Conservation (phyloP, 208 protist species). For the Trypanosoma avium region DNA sequence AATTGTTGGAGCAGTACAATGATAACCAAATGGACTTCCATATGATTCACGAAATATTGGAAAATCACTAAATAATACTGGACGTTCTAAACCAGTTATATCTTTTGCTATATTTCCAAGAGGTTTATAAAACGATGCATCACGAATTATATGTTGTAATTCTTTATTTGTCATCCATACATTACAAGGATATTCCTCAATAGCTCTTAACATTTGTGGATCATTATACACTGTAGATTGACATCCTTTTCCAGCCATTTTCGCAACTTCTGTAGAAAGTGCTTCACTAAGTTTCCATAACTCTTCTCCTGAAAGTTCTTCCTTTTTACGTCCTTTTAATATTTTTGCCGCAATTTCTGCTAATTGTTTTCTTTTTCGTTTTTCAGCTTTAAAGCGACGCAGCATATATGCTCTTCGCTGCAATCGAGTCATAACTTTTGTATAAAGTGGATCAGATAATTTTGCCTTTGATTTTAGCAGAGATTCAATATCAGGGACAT, state of each 20-base stretch:
- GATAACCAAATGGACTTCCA: constrained; percentile 73
- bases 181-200: constrained; percentile 80
- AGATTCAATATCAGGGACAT: constrained; percentile 68
- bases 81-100: constrained; percentile 65
- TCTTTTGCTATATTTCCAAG: constrained; percentile 42
- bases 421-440: constrained; percentile 45
- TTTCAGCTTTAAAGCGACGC: constrained; percentile 43
- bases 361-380: constrained; percentile 35
- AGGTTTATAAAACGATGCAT: constrained; percentile 29
- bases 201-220: constrained; percentile 76
- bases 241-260: constrained; percentile 45
- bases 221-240: constrained; percentile 75
- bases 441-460: constrained; percentile 53
- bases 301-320: constrained; percentile 64
- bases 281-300: constrained; percentile 71
- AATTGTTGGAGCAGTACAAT: constrained; percentile 81
- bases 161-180: constrained; percentile 82
- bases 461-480: constrained; percentile 51
- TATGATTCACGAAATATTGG: constrained; percentile 75
- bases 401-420: constrained; percentile 62
- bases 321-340: constrained; percentile 49
- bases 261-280: constrained; percentile 39
- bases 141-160: constrained; percentile 39
- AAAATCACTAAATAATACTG: constrained; percentile 76
- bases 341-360: constrained; percentile 30